Base-by-base conservation (phyloP, 1,139 yeast genomes). In the Lodderomyces parapsilosis region DNA sequence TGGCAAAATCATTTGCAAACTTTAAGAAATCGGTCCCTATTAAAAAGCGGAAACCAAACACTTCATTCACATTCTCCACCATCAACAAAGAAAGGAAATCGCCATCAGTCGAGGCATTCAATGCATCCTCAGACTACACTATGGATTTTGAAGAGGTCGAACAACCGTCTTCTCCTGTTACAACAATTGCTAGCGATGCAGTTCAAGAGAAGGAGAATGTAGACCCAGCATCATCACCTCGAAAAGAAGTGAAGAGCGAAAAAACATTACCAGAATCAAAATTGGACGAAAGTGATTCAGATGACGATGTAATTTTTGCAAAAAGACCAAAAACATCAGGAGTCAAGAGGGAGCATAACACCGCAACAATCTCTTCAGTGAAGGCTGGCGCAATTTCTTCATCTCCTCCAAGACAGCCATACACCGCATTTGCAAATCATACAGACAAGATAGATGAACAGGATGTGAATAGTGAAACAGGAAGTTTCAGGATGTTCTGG, bases 401-500 rank as follows among this genome's bases (percentile, higher is more conserved):
- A 0, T 58, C 71, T 1, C 59, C 70, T 2, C 59, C 65, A 8
- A 51, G 55, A 39, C 51, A 55, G 6, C 40, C 57, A 1, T 36
- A 54, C 6, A 52, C 57, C 10, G 49, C 57, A 10, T 53, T 55
- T 19, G 53, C 58, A 6, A 57, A 57, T 15, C 60, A 62, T 46
- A 65, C 74, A 1, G 72, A 78, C 38, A 81, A 79, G 51, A 52
- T 80, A 35, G 75, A 73, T 9, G 74, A 73, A 49, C 71, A 68
- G 7, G 66, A 76, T 38, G 63, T 80, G 18, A 59, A 68, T 2
- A 66, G 64, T 15, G 66, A 66, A 1, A 46, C 55, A 2, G 51
- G 55, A 14, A 59, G 75, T 3, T 74, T 90, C 57, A 78, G 80
- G 54, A 83, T 93, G 82, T 93, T 78, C 59, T 94, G 98, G 98